Percentiles rank a stretch among this genome's conserved stretches.
These are phyloP conservation scores for Vararia minispora DNA, from an alignment of 768 basidiomycete genomes.

Conservation along the genomic window DNA sequence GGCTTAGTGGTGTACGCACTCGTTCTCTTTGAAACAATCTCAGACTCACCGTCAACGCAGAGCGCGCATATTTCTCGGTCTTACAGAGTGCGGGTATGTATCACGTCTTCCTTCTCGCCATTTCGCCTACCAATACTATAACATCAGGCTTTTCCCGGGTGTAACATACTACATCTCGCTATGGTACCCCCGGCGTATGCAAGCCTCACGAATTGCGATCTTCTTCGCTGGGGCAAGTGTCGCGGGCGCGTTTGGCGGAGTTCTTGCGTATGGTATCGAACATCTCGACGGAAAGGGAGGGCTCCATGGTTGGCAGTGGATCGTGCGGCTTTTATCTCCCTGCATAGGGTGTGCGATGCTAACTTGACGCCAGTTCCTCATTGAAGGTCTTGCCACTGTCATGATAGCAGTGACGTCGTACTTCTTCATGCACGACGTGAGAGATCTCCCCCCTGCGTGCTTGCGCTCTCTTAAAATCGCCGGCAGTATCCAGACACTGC, in stretches of 20 bases:
- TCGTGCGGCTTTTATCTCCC: slow-evolving; percentile 32
- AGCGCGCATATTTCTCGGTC: slow-evolving; percentile 32
- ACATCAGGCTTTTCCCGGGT: slow-evolving; percentile 23
- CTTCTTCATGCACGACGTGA: slow-evolving; percentile 29
- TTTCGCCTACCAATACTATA: too few species aligned
- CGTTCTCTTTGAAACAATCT: not conserved
- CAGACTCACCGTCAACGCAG: slow-evolving; percentile 18
- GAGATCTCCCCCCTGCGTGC: too few species aligned
- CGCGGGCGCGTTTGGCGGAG: slow-evolving; percentile 38
- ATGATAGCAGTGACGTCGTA: slow-evolving; percentile 29
- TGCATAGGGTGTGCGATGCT: not conserved
- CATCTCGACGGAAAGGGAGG: slow-evolving; percentile 29
- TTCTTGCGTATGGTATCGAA: slow-evolving; percentile 36
- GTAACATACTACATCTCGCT: slow-evolving; percentile 37
- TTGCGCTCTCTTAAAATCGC: not conserved
- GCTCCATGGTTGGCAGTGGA: slow-evolving; percentile 36
- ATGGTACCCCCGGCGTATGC: slow-evolving; percentile 52
- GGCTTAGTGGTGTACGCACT: slow-evolving; percentile 23
- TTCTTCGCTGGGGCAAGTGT: slow-evolving; percentile 55
- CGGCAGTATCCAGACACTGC: slow-evolving; percentile 34
- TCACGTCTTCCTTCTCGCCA: too few species aligned
- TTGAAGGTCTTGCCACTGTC: slow-evolving; percentile 33
- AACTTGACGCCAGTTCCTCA: slow-evolving; percentile 27
- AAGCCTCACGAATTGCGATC: slow-evolving; percentile 45
- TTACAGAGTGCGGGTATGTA: slow-evolving; percentile 41